Evolutionary conservation across 768 basidiomycete species (phyloP), one percentile per base, ranked within the genome.

Genomic region (Sporobolomyces phaffii): DNA sequence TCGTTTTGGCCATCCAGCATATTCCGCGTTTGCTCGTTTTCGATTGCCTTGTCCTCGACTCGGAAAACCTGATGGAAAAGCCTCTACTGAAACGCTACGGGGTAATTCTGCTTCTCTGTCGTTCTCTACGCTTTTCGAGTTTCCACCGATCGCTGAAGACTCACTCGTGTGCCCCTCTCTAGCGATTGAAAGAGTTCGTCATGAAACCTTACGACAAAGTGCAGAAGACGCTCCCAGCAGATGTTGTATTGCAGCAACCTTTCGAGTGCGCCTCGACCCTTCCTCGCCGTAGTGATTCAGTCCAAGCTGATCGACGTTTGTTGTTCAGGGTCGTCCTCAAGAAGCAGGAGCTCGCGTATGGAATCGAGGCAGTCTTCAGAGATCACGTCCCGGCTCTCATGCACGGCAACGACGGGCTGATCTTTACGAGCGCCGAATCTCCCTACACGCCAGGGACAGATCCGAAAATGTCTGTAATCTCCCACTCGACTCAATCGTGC

Each of bases 341-440:
- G 76, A 84, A 85, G 45, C 91, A 93, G 79, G 85, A 84, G 64
- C 81, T 87, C 43, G 90, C 94, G 13, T 98, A 99, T 74, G 84
- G 86, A 61, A 85, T 92, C 58, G 87, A 90, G 60, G 85, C 88
- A 62, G 91, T 98, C 18, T 88, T 98, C 74, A 81, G 82, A 34
- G 81, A 87, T 54, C 88, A 92, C 67, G 87, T 99, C 50, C 90
- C 92, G 8, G 81, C 81, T 18, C 80, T 98, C 9, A 87, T 91
- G 70, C 96, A 99, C 74, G 91, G 85, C 6, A 93, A 88, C 68
- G 96, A 99, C 73, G 96, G 96, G 0, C 84, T 99, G 62, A 94
- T 99, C 73, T 99, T 97, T 77, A 98, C 96, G 1, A 88, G 89
- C 73, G 90, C 88, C 14, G 87, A 83, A 75, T 84, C 91, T 9